Evolutionary conservation across 2,329 filamentous ascomycete species (phyloP).

Genomic region (Teratosphaeria epicoccoides): DNA sequence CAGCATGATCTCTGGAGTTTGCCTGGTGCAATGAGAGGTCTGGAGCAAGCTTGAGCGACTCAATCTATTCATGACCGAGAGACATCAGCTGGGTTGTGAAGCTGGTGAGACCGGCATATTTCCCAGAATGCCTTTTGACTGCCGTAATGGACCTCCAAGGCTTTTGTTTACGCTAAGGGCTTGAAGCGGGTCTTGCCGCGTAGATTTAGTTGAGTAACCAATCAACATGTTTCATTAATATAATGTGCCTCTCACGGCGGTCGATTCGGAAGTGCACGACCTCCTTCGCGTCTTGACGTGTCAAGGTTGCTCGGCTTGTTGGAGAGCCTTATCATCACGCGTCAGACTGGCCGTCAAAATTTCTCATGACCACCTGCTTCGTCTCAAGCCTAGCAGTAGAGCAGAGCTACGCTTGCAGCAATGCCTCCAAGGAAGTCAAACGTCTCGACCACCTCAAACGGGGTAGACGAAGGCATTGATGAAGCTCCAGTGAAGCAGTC

Average conservation of each 20-base stretch:
- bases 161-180: too few species aligned
- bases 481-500: conserved; percentile 14
- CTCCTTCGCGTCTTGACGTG: conserved; percentile 1
- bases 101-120: too few species aligned
- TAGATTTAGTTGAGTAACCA: too few species aligned
- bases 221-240: too few species aligned
- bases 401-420: not conserved
- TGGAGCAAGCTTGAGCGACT: too few species aligned
- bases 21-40: too few species aligned
- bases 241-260: not conserved
- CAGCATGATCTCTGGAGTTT: too few species aligned
- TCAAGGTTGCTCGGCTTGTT: not conserved
- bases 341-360: not conserved
- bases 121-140: too few species aligned
- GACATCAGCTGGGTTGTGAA: too few species aligned
- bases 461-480: conserved; percentile 27
- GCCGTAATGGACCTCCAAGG: too few species aligned
- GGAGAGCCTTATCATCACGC: not conserved
- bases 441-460: conserved; percentile 30
- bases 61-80: too few species aligned
- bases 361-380: not conserved
- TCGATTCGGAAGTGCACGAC: not conserved
- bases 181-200: too few species aligned
- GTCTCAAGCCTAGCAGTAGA: not conserved
- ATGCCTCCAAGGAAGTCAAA: conserved; percentile 42